phyloP scores from a whole-genome alignment of 129 eudicot species.

The Deinandra increscens region DNA sequence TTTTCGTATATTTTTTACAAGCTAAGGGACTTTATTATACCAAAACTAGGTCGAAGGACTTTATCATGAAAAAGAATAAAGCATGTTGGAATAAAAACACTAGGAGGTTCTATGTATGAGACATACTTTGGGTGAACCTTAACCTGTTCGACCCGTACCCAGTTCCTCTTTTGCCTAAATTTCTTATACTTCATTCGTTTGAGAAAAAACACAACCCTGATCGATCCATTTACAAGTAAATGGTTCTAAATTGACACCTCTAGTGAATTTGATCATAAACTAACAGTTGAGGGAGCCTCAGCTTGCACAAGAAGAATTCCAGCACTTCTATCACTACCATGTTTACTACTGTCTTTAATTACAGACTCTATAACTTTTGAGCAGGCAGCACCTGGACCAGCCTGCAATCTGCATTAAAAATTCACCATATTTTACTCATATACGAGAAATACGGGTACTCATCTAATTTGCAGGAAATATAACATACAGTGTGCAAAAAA shows the following conservation, averaged over 20 bases:
- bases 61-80: too few species aligned
- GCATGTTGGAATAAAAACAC: not conserved
- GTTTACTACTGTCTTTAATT: constrained; percentile 34
- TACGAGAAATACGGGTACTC: not conserved
- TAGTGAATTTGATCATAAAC: constrained; percentile 17
- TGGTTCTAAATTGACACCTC: not conserved
- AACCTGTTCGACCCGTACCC: not conserved
- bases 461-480: not conserved
- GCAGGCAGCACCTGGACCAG: constrained; percentile 83
- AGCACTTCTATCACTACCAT: constrained; percentile 57
- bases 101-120: not conserved
- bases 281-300: constrained; percentile 50
- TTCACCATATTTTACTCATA: constrained; percentile 6
- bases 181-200: too few species aligned
- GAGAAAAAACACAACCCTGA: not conserved
- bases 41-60: too few species aligned
- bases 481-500: not conserved
- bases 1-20: too few species aligned
- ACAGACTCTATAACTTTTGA: constrained; percentile 49
- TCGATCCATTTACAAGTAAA: not conserved
- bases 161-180: not conserved
- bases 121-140: not conserved
- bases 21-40: too few species aligned
- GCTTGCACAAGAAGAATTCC: constrained; percentile 92
- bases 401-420: constrained; percentile 54